These are phyloP conservation scores for Pichia ethanolica DNA, from an alignment of 805 yeast genomes.

Conservation along the genomic window DNA sequence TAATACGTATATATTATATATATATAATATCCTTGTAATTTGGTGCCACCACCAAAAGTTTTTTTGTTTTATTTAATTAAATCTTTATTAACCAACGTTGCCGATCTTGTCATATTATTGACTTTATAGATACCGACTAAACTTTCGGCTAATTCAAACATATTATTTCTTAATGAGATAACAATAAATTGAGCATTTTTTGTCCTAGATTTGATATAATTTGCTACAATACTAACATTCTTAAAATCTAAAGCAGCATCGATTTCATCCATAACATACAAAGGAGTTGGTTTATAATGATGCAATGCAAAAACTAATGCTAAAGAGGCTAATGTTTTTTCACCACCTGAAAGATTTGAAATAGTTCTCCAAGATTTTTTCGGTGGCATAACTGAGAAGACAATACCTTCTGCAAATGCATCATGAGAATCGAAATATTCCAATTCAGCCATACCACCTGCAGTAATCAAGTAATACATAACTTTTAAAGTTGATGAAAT, in stretches of 20 bases:
- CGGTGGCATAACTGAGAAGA: slow-evolving; percentile 98
- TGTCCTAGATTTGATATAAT: slow-evolving; percentile 91
- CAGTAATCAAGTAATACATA: slow-evolving; percentile 97
- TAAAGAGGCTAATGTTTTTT: slow-evolving; percentile 87
- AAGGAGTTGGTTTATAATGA: slow-evolving; percentile 92
- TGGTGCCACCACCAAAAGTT: not conserved
- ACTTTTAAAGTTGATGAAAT: slow-evolving; percentile 87
- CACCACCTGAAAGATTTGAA: slow-evolving; percentile 94
- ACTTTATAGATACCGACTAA: slow-evolving; percentile 94
- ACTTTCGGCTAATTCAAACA: slow-evolving; percentile 95
- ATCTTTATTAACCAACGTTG: slow-evolving; percentile 65
- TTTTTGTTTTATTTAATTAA: slow-evolving; percentile 5
- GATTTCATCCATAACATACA: slow-evolving; percentile 98
- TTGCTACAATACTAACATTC: slow-evolving; percentile 95
- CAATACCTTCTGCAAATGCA: slow-evolving; percentile 96
- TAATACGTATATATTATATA: too few relatives aligned
- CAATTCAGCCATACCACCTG: slow-evolving; percentile 98
- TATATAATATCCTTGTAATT: too few relatives aligned
- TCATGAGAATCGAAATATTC: slow-evolving; percentile 93
- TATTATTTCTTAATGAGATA: slow-evolving; percentile 88
- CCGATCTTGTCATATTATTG: slow-evolving; percentile 82
- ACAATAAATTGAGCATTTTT: slow-evolving; percentile 95
- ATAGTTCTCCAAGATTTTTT: slow-evolving; percentile 96
- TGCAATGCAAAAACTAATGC: slow-evolving; percentile 96
- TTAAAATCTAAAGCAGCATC: slow-evolving; percentile 98